Percentiles rank a stretch among this genome's conserved stretches.
phyloP scores from a whole-genome alignment of 2,329 filamentous ascomycete genomes.

The Venturia oleaginea region DNA sequence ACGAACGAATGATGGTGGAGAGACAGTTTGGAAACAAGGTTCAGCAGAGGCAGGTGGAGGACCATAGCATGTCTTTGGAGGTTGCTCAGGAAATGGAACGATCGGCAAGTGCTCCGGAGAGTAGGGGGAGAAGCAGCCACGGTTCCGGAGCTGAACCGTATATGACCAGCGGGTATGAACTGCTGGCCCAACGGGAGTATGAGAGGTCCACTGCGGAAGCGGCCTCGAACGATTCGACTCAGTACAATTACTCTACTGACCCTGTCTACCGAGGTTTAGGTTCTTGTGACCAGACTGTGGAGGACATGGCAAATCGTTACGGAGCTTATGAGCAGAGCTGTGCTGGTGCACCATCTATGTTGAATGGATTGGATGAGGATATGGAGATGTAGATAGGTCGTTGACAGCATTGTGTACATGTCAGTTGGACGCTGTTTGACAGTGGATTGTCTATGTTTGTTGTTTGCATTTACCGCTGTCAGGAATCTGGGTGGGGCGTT shows the following conservation, averaged over 20 bases:
- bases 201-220: constrained; percentile 37
- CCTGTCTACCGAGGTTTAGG: constrained; percentile 53
- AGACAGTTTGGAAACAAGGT: constrained; percentile 1
- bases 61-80: neutral
- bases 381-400: constrained; percentile 30
- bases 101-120: constrained; percentile 3
- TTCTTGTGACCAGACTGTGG: constrained; percentile 32
- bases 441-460: neutral
- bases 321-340: constrained; percentile 49
- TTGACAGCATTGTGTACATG: neutral
- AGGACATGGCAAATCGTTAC: constrained; percentile 59
- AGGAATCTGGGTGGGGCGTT: neutral
- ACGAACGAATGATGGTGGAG: constrained; percentile 38
- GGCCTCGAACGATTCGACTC: constrained; percentile 24
- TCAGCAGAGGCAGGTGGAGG: neutral
- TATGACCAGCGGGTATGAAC: constrained; percentile 73
- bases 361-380: constrained; percentile 24
- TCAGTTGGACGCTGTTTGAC: neutral
- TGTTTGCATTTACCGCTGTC: neutral
- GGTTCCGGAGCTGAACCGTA: constrained; percentile 59
- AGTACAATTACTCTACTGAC: constrained; percentile 52
- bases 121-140: neutral
- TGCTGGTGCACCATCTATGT: constrained; percentile 37
- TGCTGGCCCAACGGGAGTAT: constrained; percentile 55
- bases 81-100: constrained; percentile 1